Percentiles rank a stretch among this genome's conserved stretches.
Conservation (phyloP, 2,329 filamentous ascomycete genomes). For the Mariannaea elegans region DNA sequence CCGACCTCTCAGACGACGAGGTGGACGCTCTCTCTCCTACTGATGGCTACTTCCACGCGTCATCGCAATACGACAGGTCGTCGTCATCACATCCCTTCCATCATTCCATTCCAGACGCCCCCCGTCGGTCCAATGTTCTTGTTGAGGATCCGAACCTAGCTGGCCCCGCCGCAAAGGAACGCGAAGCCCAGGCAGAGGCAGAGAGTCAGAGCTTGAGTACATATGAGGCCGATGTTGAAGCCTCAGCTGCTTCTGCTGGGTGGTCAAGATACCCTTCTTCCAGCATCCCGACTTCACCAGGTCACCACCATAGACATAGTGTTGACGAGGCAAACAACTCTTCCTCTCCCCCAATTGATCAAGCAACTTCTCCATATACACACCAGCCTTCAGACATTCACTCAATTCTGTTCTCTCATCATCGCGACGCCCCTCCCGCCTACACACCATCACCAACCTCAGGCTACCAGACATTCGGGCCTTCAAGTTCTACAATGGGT, state of each 20-base stretch:
- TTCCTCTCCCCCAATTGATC: neutral
- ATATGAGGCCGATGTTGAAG: neutral
- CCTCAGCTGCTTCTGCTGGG: neutral
- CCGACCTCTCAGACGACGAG: slow-evolving; percentile 48
- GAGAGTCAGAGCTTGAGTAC: slow-evolving; percentile 41
- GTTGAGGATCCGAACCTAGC: slow-evolving; percentile 58
- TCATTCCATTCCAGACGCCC: slow-evolving; percentile 51
- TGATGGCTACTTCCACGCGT: slow-evolving; percentile 61
- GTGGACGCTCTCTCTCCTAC: slow-evolving; percentile 56
- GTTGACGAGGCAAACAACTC: slow-evolving; percentile 32
- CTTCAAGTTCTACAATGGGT: slow-evolving; percentile 49
- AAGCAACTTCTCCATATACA: neutral
- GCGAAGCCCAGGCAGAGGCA: slow-evolving; percentile 55
- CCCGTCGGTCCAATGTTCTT: slow-evolving; percentile 57
- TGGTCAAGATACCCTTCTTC: neutral
- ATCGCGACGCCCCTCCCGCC: slow-evolving; percentile 56
- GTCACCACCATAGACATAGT: slow-evolving; percentile 34
- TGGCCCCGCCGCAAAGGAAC: slow-evolving; percentile 52
- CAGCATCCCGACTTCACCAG: neutral
- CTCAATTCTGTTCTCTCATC: slow-evolving; percentile 24
- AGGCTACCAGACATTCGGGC: slow-evolving; percentile 57
- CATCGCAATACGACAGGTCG: slow-evolving; percentile 39
- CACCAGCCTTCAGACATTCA: neutral
- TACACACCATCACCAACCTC: slow-evolving; percentile 57
- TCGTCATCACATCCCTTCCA: slow-evolving; percentile 37